Percentiles rank a stretch among this genome's conserved stretches.
phyloP scores from a whole-genome alignment of 768 basidiomycete species.

The Daedaleopsis nitida region DNA sequence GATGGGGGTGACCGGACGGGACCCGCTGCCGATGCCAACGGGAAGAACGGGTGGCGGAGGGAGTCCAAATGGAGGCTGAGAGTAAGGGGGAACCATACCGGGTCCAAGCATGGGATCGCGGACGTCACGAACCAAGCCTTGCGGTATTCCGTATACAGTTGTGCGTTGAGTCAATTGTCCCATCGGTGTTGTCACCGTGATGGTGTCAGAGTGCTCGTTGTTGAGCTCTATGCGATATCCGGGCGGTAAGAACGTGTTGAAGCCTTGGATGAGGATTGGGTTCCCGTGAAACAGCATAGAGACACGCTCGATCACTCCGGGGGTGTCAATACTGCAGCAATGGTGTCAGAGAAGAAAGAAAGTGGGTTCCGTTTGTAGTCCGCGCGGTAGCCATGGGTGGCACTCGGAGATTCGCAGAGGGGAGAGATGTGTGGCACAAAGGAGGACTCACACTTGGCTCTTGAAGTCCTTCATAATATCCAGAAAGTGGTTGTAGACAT shows the following conservation, averaged over 20 bases:
- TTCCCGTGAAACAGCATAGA: constrained; percentile 92
- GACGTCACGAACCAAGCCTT: constrained; percentile 31
- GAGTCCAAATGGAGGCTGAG: constrained; percentile 23
- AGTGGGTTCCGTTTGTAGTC: too few relatives aligned
- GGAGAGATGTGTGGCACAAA: not conserved
- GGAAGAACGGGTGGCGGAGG: constrained; percentile 30
- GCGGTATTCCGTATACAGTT: constrained; percentile 38
- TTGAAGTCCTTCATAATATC: constrained; percentile 99
- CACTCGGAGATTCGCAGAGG: not conserved
- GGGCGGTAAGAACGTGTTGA: constrained; percentile 95
- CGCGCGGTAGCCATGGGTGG: not conserved
- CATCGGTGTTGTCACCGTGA: constrained; percentile 80
- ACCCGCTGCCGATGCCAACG: constrained; percentile 41
- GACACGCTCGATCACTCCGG: constrained; percentile 94
- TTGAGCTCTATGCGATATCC: constrained; percentile 93
- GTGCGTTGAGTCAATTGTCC: constrained; percentile 73
- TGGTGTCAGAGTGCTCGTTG: constrained; percentile 70
- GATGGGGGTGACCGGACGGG: constrained; percentile 53
- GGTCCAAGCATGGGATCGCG: constrained; percentile 31
- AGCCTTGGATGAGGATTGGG: constrained; percentile 89
- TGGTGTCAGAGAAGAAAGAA: not conserved
- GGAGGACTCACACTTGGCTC: constrained; percentile 75
- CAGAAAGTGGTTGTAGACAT: constrained; percentile 92
- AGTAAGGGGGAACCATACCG: constrained; percentile 23
- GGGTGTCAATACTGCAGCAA: constrained; percentile 84